Conservation (phyloP, 441 rosid species). For the Capsella rubella region DNA sequence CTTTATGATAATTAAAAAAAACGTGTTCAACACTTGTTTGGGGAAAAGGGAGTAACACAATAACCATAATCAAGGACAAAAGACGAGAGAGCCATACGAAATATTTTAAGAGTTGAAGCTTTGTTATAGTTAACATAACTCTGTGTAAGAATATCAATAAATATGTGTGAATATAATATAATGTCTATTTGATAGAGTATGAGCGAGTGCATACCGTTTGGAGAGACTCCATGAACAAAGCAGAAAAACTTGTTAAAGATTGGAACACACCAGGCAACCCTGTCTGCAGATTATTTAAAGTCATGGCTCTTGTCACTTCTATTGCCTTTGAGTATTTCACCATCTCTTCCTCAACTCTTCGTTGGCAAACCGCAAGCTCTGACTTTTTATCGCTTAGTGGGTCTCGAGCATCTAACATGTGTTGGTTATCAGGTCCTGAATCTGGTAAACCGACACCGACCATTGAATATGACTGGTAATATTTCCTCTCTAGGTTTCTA, state of each 20-base stretch:
- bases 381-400: conserved; percentile 82
- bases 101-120: background rate
- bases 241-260: conserved; percentile 86
- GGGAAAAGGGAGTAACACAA: background rate
- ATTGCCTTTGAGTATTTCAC: conserved; percentile 81
- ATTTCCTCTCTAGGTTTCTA: conserved; percentile 83
- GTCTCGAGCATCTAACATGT: conserved; percentile 81
- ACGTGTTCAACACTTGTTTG: background rate
- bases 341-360: conserved; percentile 92
- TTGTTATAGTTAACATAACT: background rate
- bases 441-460: conserved; percentile 87
- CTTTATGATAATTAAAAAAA: background rate
- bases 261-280: conserved; percentile 98
- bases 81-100: background rate
- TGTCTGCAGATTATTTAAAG: conserved; percentile 85
- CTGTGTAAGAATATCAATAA: conserved; percentile 2
- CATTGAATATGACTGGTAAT: conserved; percentile 86
- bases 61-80: background rate
- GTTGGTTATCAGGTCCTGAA: conserved; percentile 64
- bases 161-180: conserved; percentile 10
- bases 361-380: conserved; percentile 81
- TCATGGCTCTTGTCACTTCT: conserved; percentile 89
- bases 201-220: conserved; percentile 75
- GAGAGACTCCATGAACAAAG: conserved; percentile 71
- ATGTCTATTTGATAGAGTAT: conserved; percentile 68